These are phyloP conservation scores for Xylaria sp. DNA, from an alignment of 2,329 filamentous ascomycete species.

Conservation along the genomic window DNA sequence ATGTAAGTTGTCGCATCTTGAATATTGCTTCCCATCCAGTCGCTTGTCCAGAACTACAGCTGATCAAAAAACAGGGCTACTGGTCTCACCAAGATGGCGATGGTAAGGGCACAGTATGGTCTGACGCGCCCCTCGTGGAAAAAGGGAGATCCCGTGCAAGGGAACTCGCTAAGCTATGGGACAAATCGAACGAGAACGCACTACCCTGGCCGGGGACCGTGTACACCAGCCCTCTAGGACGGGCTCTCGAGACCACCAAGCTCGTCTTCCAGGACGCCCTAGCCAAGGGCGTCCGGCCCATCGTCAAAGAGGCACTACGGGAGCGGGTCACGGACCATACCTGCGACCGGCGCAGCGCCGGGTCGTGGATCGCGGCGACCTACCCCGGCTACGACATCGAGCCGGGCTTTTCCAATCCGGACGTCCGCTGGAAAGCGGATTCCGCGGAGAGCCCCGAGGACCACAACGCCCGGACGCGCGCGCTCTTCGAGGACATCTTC, in stretches of 20 bases:
- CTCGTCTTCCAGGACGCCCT: slow-evolving; percentile 7
- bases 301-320: slow-evolving; percentile 24
- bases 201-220: slow-evolving; percentile 16
- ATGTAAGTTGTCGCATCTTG: background rate
- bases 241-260: slow-evolving; percentile 22
- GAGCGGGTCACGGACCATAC: slow-evolving; percentile 25
- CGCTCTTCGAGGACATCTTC: slow-evolving; percentile 25
- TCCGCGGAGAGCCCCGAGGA: slow-evolving; percentile 11
- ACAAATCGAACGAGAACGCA: slow-evolving; percentile 4
- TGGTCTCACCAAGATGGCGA: slow-evolving; percentile 22
- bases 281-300: slow-evolving; percentile 7
- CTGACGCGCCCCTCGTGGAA: slow-evolving; percentile 16
- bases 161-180: slow-evolving; percentile 8
- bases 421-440: slow-evolving; percentile 14
- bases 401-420: slow-evolving; percentile 13
- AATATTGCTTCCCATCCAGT: background rate
- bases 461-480: slow-evolving; percentile 15
- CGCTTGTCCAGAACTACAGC: background rate
- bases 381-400: slow-evolving; percentile 22
- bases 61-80: slow-evolving; percentile 8
- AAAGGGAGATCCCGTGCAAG: slow-evolving; percentile 12
- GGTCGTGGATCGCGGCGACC: slow-evolving; percentile 18
- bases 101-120: slow-evolving; percentile 10
- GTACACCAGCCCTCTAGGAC: slow-evolving; percentile 23
- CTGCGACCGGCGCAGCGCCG: slow-evolving; percentile 23